Percentiles rank a stretch among this genome's conserved stretches.
These are phyloP conservation scores for Colletotrichum sp. DNA, from an alignment of 2,329 filamentous ascomycete species.

Conservation along the genomic window DNA sequence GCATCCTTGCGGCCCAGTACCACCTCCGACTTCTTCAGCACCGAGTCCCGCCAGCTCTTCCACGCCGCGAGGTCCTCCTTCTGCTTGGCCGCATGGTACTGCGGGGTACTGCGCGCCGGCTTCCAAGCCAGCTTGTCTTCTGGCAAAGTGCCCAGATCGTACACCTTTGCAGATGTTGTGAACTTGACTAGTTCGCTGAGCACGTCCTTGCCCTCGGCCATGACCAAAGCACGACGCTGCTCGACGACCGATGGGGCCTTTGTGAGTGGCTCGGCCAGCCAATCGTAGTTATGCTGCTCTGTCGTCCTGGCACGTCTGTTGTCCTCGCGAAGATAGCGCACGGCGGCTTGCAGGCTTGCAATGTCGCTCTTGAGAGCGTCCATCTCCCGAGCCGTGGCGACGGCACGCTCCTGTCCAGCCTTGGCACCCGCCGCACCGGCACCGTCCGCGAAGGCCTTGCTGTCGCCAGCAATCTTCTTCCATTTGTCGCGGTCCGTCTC, in stretches of 20 bases:
- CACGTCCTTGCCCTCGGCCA: constrained; percentile 66
- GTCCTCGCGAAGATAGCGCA: constrained; percentile 72
- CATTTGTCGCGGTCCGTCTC: constrained; percentile 72
- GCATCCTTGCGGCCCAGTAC: constrained; percentile 30
- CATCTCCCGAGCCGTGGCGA: constrained; percentile 75
- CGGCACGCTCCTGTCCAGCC: constrained; percentile 68
- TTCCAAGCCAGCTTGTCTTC: constrained; percentile 70
- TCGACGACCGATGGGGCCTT: constrained; percentile 48
- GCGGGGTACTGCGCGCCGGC: constrained; percentile 66
- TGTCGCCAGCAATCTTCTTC: constrained; percentile 73
- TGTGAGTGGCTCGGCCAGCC: constrained; percentile 67
- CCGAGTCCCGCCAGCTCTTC: constrained; percentile 61
- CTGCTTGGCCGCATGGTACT: constrained; percentile 70
- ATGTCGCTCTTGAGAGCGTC: constrained; percentile 75
- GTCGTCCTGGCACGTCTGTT: constrained; percentile 65
- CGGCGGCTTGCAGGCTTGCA: constrained; percentile 65
- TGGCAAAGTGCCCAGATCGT: constrained; percentile 62
- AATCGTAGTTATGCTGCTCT: constrained; percentile 62
- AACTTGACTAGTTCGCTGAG: constrained; percentile 70
- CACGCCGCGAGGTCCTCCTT: constrained; percentile 69
- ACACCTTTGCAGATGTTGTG: constrained; percentile 59
- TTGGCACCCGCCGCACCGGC: constrained; percentile 54
- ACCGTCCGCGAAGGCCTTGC: constrained; percentile 57
- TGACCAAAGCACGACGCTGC: constrained; percentile 55
- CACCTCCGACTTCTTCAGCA: constrained; percentile 56